A percentile compares a stretch with the other conserved stretches of the same genome.
Evolutionary conservation across 257 asterid species (phyloP).

Genomic region (Solanum peruvianum): DNA sequence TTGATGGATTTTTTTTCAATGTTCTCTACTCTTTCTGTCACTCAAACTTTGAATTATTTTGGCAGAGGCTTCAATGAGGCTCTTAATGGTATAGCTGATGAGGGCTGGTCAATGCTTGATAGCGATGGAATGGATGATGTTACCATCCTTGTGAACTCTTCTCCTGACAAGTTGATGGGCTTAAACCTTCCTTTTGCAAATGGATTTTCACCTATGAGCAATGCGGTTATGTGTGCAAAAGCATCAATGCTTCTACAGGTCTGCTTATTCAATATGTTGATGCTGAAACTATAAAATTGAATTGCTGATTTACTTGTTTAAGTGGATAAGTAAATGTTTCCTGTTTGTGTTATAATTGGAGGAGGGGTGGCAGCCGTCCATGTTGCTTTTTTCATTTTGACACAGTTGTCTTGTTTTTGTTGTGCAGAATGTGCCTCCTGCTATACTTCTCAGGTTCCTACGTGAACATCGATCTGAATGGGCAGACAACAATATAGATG

Average conservation of each 20-base stretch:
- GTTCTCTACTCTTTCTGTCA: not conserved
- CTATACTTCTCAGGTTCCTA: slow-evolving; percentile 67
- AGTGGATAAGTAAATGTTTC: not conserved
- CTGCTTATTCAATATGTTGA: not conserved
- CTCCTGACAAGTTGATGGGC: slow-evolving; percentile 70
- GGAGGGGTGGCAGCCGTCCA: not conserved
- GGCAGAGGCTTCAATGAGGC: slow-evolving; percentile 89
- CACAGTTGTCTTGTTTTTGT: not conserved
- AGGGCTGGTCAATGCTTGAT: slow-evolving; percentile 75
- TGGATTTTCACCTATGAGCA: slow-evolving; percentile 55
- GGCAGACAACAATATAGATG: slow-evolving; percentile 78
- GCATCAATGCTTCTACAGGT: slow-evolving; percentile 95
- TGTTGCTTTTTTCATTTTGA: not conserved
- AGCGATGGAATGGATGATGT: slow-evolving; percentile 76
- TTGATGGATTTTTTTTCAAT: not conserved
- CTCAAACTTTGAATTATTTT: not conserved
- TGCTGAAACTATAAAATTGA: not conserved
- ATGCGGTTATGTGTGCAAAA: slow-evolving; percentile 69
- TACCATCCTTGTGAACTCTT: slow-evolving; percentile 67
- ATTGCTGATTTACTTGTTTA: not conserved
- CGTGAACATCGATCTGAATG: slow-evolving; percentile 94
- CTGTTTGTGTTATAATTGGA: not conserved
- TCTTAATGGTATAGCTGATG: slow-evolving; percentile 64
- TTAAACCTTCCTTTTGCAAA: slow-evolving; percentile 51
- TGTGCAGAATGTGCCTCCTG: slow-evolving; percentile 80